Evolutionary conservation across 495 filamentous ascomycete genomes (phyloP).

Genomic region (Xylaria sp.): DNA sequence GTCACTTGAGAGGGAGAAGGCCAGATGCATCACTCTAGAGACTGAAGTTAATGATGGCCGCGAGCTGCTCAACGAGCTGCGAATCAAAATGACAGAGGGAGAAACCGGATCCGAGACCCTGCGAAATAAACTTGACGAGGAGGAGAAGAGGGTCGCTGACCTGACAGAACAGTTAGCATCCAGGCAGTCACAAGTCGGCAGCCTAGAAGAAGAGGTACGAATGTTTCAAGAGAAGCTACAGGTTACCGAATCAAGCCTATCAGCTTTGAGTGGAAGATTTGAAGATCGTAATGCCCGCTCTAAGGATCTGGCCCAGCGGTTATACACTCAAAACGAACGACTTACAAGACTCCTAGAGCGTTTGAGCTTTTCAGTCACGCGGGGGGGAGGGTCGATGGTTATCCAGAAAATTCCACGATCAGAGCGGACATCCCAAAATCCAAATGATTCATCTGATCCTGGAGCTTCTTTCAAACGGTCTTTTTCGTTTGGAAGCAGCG

Average conservation of each 20-base stretch:
- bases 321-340: conserved; percentile 79
- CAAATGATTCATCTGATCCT: conserved; percentile 65
- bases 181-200: conserved; percentile 67
- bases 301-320: conserved; percentile 80
- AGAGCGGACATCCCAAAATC: conserved; percentile 58
- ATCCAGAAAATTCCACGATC: conserved; percentile 79
- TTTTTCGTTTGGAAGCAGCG: conserved; percentile 48
- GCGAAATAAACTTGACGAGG: conserved; percentile 71
- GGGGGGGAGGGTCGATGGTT: conserved; percentile 73
- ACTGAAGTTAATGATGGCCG: conserved; percentile 72
- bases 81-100: conserved; percentile 73
- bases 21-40: conserved; percentile 63
- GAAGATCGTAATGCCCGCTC: conserved; percentile 71
- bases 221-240: conserved; percentile 65
- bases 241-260: conserved; percentile 56
- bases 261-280: conserved; percentile 57
- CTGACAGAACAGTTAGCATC: conserved; percentile 71
- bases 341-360: conserved; percentile 80
- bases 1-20: conserved; percentile 61
- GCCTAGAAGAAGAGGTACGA: conserved; percentile 70
- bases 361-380: conserved; percentile 79
- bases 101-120: conserved; percentile 81
- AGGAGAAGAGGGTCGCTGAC: conserved; percentile 67
- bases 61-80: conserved; percentile 67
- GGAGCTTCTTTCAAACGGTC: conserved; percentile 66